A percentile compares a stretch with the other conserved stretches of the same genome.
phyloP scores from a whole-genome alignment of 78 protist genomes.

The Dictyostelium brefeldianum region DNA sequence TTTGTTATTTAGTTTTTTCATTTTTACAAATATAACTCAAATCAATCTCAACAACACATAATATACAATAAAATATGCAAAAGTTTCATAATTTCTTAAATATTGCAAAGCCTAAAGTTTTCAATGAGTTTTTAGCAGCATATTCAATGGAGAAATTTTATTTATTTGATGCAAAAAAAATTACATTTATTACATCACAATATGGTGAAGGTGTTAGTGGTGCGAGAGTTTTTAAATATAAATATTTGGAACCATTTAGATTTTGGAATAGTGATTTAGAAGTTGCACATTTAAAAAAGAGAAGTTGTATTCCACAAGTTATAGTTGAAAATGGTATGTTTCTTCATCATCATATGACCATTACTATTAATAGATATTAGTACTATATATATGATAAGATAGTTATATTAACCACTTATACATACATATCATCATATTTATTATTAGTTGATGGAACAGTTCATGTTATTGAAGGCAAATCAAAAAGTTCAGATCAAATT shows the following conservation, averaged over 20 bases:
- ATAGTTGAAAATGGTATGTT: slow-evolving; percentile 22
- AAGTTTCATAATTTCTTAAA: slow-evolving; percentile 29
- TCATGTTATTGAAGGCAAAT: slow-evolving; percentile 1
- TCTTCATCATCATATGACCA: not conserved
- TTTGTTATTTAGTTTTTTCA: not conserved
- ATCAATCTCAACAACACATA: not conserved
- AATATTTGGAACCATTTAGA: slow-evolving; percentile 66
- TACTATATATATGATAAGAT: not conserved
- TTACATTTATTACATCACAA: slow-evolving; percentile 46
- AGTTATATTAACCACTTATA: not conserved
- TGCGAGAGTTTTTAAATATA: slow-evolving; percentile 48
- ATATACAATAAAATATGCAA: slow-evolving; percentile 17
- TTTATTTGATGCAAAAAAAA: slow-evolving; percentile 46
- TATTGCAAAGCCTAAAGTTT: slow-evolving; percentile 15
- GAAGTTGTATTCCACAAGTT: slow-evolving; percentile 11
- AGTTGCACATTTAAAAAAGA: slow-evolving; percentile 23
- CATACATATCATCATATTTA: not conserved
- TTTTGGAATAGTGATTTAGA: slow-evolving; percentile 60
- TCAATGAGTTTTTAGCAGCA: slow-evolving; percentile 13
- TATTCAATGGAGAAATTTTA: slow-evolving; percentile 56
- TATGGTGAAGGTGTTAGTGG: slow-evolving; percentile 2
- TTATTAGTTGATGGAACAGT: slow-evolving; percentile 13
- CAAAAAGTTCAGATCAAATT: slow-evolving; percentile 26
- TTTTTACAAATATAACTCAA: not conserved
- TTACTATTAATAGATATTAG: not conserved